Conservation (phyloP, 108 stramenopile genomes). For the Skeletonema costatum region DNA sequence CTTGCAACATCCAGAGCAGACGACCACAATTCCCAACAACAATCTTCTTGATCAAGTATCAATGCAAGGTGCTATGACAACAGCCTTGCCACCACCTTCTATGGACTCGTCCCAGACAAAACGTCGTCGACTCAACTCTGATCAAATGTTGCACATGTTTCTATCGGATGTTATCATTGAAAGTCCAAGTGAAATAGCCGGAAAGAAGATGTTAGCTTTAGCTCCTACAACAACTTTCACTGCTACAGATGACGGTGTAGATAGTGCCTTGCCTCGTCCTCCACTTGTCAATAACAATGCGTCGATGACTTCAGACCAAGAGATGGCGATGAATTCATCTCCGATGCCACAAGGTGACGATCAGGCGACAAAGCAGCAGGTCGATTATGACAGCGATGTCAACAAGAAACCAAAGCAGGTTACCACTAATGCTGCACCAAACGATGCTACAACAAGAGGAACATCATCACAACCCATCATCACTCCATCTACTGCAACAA, state of each 20-base stretch:
- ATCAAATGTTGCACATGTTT: background rate
- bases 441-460: background rate
- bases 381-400: background rate
- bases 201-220: background rate
- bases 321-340: no score
- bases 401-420: background rate
- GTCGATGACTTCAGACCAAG: no score
- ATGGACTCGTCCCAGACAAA: background rate
- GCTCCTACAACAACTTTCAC: background rate
- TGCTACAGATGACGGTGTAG: background rate
- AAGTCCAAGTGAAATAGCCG: background rate
- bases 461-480: background rate
- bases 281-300: background rate
- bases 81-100: background rate
- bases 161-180: background rate
- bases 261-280: background rate
- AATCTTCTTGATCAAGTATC: background rate
- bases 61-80: background rate
- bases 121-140: background rate
- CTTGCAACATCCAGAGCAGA: background rate
- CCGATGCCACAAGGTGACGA: no score
- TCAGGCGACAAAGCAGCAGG: background rate
- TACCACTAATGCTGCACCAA: background rate
- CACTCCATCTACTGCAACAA: conserved; percentile 11
- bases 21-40: background rate